Evolutionary conservation across 2,329 filamentous ascomycete species (phyloP).

Genomic region (Coniochaeta prunicola): DNA sequence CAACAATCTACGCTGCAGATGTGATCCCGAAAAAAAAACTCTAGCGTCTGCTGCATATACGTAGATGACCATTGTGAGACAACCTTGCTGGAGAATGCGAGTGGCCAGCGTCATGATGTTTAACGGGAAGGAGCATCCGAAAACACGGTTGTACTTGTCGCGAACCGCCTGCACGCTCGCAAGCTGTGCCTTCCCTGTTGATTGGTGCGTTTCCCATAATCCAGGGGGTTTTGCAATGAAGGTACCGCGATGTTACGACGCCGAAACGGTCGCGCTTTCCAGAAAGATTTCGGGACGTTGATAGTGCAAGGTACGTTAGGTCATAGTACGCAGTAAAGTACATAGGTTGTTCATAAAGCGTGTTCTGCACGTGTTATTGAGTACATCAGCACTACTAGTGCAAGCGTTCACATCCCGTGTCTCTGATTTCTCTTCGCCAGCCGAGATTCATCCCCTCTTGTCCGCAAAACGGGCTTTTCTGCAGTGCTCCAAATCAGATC

Average conservation of each 20-base stretch:
- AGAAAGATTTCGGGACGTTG: not conserved
- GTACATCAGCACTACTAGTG: not conserved
- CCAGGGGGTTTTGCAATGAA: not conserved
- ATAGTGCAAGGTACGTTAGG: too few relatives aligned
- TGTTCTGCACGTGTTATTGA: not conserved
- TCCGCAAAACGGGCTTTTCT: not conserved
- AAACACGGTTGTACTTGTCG: not conserved
- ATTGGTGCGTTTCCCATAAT: not conserved
- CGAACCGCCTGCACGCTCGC: not conserved
- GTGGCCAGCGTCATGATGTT: not conserved
- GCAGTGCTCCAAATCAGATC: not conserved
- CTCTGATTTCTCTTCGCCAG: not conserved
- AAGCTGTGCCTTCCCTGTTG: not conserved
- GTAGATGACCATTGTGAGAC: not conserved
- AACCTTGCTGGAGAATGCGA: not conserved
- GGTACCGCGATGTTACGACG: not conserved
- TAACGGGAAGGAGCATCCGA: not conserved
- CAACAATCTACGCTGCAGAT: not conserved
- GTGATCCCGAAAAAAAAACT: not conserved
- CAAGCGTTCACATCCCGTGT: not conserved
- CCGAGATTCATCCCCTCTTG: not conserved
- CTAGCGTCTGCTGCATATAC: not conserved
- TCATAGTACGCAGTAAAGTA: too few relatives aligned
- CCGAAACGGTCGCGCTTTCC: not conserved
- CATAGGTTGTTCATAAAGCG: not conserved